phyloP scores from a whole-genome alignment of 1,139 yeast species.

The Magnusiomyces tetraspermus region DNA sequence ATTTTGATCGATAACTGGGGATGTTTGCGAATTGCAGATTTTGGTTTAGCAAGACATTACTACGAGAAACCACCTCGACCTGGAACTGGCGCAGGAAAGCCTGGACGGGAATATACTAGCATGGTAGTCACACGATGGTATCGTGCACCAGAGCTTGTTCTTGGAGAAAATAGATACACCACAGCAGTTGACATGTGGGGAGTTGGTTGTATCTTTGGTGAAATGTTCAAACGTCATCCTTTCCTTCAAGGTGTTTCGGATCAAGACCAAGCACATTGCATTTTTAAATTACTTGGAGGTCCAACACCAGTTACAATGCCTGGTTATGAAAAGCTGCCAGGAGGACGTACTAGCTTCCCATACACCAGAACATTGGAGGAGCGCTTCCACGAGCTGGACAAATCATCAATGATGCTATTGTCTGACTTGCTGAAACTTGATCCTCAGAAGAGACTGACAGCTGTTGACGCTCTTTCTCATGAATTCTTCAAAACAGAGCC shows the following conservation, averaged over 20 bases:
- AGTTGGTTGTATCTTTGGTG: slow-evolving; percentile 92
- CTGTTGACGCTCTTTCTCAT: slow-evolving; percentile 65
- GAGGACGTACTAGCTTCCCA: slow-evolving; percentile 36
- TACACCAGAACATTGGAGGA: slow-evolving; percentile 49
- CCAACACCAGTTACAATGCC: slow-evolving; percentile 64
- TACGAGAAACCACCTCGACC: slow-evolving; percentile 59
- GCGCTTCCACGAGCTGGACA: slow-evolving; percentile 33
- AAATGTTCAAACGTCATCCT: slow-evolving; percentile 71
- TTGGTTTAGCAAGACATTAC: slow-evolving; percentile 79
- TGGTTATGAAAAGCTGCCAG: slow-evolving; percentile 54
- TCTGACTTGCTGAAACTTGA: slow-evolving; percentile 38
- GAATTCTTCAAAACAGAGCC: slow-evolving; percentile 61
- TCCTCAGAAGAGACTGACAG: slow-evolving; percentile 67
- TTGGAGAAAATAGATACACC: slow-evolving; percentile 80
- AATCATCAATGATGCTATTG: slow-evolving; percentile 25
- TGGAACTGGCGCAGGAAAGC: slow-evolving; percentile 49
- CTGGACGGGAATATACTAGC: slow-evolving; percentile 65
- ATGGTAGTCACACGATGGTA: slow-evolving; percentile 96
- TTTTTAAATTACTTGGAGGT: slow-evolving; percentile 74
- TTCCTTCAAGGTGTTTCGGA: slow-evolving; percentile 81
- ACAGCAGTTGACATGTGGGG: slow-evolving; percentile 98
- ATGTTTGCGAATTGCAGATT: slow-evolving; percentile 78
- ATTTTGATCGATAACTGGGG: slow-evolving; percentile 72
- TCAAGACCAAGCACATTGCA: slow-evolving; percentile 77
- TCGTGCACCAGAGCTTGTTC: slow-evolving; percentile 83